These are phyloP conservation scores for Dactylis glomerata DNA, from an alignment of 176 grass and related monocot genomes.

Conservation along the genomic window DNA sequence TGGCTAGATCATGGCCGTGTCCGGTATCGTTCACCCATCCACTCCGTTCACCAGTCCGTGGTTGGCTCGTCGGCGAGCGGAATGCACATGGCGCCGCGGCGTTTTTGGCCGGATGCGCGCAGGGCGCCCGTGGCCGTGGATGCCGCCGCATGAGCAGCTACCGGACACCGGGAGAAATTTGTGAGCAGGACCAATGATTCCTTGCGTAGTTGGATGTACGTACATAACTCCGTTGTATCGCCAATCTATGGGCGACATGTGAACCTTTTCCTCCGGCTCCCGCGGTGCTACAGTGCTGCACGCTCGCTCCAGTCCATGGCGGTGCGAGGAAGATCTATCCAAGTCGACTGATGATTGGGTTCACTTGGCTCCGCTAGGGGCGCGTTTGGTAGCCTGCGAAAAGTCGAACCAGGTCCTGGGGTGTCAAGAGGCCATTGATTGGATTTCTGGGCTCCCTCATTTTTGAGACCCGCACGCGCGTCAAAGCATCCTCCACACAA, in stretches of 20 bases:
- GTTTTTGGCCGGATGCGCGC: slow-evolving; percentile 22
- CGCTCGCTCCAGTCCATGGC: no score
- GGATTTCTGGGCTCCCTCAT: no score
- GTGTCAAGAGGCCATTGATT: no score
- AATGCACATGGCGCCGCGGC: slow-evolving; percentile 35
- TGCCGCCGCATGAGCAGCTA: neutral
- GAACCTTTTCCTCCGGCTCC: neutral
- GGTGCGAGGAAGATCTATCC: neutral
- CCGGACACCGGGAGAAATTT: slow-evolving; percentile 25
- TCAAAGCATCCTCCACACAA: no score
- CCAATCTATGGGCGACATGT: slow-evolving; percentile 27
- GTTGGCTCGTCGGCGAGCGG: neutral
- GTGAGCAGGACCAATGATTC: neutral
- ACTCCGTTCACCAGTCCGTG: neutral
- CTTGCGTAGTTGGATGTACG: neutral
- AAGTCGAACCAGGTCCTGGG: no score
- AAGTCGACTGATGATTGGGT: neutral
- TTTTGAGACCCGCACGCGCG: no score
- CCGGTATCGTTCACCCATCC: no score
- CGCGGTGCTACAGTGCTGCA: neutral
- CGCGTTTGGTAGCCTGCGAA: no score
- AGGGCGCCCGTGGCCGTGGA: neutral
- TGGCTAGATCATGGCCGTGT: neutral
- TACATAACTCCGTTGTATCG: neutral
- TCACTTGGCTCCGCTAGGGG: no score